Conservation (phyloP, 345 rosid genomes). For the Firmiana major region DNA sequence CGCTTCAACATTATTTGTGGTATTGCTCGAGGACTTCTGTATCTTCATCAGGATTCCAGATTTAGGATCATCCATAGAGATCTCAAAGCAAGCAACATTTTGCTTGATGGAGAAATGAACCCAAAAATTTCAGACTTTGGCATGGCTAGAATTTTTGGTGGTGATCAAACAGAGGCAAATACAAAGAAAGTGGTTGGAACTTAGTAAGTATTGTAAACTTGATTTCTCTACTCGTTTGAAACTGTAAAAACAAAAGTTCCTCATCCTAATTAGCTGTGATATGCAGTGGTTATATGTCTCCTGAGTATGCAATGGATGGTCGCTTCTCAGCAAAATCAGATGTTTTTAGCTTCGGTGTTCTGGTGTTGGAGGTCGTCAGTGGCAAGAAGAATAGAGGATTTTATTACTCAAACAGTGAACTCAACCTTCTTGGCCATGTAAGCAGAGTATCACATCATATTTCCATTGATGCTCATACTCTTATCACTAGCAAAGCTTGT, state of each 20-base stretch:
- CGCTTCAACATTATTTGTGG: conserved; percentile 63
- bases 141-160: conserved; percentile 77
- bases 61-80: conserved; percentile 79
- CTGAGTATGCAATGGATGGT: conserved; percentile 83
- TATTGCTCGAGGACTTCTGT: conserved; percentile 70
- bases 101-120: conserved; percentile 59
- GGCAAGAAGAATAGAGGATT: conserved; percentile 69
- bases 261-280: background rate
- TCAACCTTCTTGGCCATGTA: conserved; percentile 76
- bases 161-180: conserved; percentile 60
- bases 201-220: conserved; percentile 46
- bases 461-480: background rate
- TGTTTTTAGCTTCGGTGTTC: conserved; percentile 73
- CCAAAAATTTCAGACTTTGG: conserved; percentile 87
- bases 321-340: conserved; percentile 65
- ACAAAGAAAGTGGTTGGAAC: conserved; percentile 74
- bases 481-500: background rate
- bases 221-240: background rate
- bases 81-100: conserved; percentile 72
- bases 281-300: conserved; percentile 77
- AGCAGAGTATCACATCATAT: conserved; percentile 17
- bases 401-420: conserved; percentile 51
- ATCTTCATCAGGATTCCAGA: conserved; percentile 82
- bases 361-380: conserved; percentile 59
- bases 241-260: background rate